Evolutionary conservation across 1,284 basidiomycete species (phyloP), one percentile per base, ranked within the genome.

Genomic region (Ustilago hordei): DNA sequence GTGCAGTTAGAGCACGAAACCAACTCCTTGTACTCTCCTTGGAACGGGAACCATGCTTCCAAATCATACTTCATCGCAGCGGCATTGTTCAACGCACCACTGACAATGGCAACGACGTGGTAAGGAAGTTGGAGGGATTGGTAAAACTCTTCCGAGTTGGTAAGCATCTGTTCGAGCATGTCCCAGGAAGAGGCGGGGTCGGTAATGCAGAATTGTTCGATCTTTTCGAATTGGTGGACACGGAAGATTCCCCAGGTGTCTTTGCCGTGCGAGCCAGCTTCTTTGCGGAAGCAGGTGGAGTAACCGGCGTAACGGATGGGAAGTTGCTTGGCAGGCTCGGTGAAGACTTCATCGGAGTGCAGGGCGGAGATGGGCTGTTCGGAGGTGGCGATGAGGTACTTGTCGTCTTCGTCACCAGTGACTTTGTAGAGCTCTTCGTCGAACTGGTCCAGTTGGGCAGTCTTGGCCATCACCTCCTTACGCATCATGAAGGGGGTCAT

Each of bases 191-290:
- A 79, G n/a, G 83, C 83, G 3, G 97, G 95, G 61, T 95, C 93
- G 28, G 95, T 98, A 81, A 99, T 90, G 88, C 93, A 92, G 88
- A 99, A 99, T 86, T 91, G 90, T 87, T 99, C 97, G 60, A 99
- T 90, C 89, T 99, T 99, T 88, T 99, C 97, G 82, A 99, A 99
- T 88, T 99, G 97, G 87, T 99, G 97, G 59, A 99, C 95, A 41
- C 97, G 93, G 91, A 99, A 99, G 87, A 98, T 98, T 68, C 96
- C 97, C 95, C 96, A 98, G 88, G 97, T 98, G 84, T 99, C 97
- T 65, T 95, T 92, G 15, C 97, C 97, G 52, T 95, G 94, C 5
- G 94, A 93, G 55, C 96, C 97, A 4, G 96, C 96, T 88, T 99
- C 96, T 88, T 98, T 99, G 55, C 97, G 91, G 92, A 99, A 99